Evolutionary conservation across 2,329 filamentous ascomycete species (phyloP), one percentile per base, ranked within the genome.

Genomic region (Drechslerella coelobrocha): DNA sequence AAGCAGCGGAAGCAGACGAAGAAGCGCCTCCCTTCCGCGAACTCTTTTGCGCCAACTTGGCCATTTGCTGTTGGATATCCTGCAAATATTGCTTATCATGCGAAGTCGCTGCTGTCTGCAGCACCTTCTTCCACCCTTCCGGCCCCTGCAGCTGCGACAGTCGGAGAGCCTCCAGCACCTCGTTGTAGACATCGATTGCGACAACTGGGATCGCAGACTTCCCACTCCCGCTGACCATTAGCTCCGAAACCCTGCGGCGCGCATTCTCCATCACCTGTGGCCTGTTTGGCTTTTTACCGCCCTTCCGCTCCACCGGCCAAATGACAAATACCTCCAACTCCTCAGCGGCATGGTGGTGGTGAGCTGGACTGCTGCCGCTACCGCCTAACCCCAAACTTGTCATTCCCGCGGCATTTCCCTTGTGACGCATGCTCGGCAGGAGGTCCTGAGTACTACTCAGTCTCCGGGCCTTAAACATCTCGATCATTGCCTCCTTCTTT

Each of bases 151-250:
- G 82, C 55, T 85, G 82, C 1, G 92, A 95, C 19, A 86, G 84
- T 29, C 87, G 83, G 57, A 97, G 88, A 29, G 88, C 81, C 37
- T 92, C 88, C 75, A 97, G 85, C 21, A 95, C 85, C 52, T 89
- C 86, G 76, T 97, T 92, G 56, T 90, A 88, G 1, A 90, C 91
- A 79, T 97, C 93, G 56, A 97, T 88, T 0, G 92, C 93, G 8
- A 90, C 85, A 66, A 97, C 90, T 0, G 92, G 91, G 0, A 90
- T 90, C 10, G 45, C 37, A 2, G 19, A 10, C 27, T 89, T 85
- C 3, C 90, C 82, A 74, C 91, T 91, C 27, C 85, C 83, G 27
- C 82, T 83, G 29, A 81, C 81, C n/a, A n/a, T n/a, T 4, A 82
- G 77, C 57, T 85, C 81, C n/a, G 84, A 84, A 79, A 72, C 43